Conservation (phyloP, 345 rosid species). For the Gossypioides kirkii region DNA sequence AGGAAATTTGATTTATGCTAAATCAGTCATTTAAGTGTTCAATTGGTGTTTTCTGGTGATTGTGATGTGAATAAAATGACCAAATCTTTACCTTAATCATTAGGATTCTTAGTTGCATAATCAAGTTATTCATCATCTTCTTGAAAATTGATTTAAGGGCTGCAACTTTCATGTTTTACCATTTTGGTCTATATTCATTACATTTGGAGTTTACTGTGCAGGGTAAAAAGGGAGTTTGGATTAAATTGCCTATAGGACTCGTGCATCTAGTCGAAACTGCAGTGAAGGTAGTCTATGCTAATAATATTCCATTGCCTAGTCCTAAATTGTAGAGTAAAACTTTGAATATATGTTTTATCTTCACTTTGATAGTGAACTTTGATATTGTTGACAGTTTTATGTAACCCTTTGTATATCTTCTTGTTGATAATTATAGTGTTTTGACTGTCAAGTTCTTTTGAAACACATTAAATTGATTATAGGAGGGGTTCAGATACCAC, state of each 20-base stretch:
- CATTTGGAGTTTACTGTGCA: conserved; percentile 22
- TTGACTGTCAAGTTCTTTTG: conserved; percentile 4
- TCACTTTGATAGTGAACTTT: not conserved
- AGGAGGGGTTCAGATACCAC: conserved; percentile 78
- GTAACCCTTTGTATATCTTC: not conserved
- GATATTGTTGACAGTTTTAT: not conserved
- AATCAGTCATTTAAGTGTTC: not conserved
- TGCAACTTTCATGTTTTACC: not conserved
- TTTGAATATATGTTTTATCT: not conserved
- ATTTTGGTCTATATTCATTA: not conserved
- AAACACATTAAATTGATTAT: conserved; percentile 5
- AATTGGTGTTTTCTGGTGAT: not conserved
- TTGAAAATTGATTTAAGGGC: not conserved
- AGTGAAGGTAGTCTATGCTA: conserved; percentile 45
- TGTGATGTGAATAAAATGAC: not conserved
- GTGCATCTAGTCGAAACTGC: conserved; percentile 63
- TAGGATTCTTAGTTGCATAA: not conserved
- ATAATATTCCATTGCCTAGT: not conserved
- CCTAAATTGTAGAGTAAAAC: not conserved
- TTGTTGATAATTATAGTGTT: not conserved
- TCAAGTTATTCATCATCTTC: not conserved
- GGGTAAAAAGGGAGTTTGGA: conserved; percentile 82
- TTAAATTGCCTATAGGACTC: conserved; percentile 51
- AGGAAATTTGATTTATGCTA: not conserved
- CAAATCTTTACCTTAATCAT: not conserved